Conservation (phyloP, 805 yeast species). For the Candida quercuum region DNA sequence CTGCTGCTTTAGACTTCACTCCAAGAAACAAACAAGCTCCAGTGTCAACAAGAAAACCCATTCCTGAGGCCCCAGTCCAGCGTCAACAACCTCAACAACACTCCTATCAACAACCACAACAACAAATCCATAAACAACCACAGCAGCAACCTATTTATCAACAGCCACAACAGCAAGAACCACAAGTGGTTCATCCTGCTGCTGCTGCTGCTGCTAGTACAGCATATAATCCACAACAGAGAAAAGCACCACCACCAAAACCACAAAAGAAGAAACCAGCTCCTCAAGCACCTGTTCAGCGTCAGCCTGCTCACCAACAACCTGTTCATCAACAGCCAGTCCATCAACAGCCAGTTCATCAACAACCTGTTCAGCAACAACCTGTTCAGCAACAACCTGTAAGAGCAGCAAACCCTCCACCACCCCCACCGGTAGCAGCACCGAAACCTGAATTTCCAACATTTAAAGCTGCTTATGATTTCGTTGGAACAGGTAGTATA, state of each 20-base stretch:
- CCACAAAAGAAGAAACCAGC: constrained; percentile 24
- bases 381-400: constrained; percentile 18
- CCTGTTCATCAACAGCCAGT: constrained; percentile 73
- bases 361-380: constrained; percentile 21
- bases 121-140: background rate
- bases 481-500: constrained; percentile 79
- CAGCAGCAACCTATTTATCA: constrained; percentile 4
- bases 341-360: constrained; percentile 24
- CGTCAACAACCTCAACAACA: constrained; percentile 13
- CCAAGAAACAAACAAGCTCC: constrained; percentile 19
- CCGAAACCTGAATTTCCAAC: constrained; percentile 67
- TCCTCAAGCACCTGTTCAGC: constrained; percentile 29
- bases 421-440: constrained; percentile 69
- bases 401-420: constrained; percentile 62
- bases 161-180: constrained; percentile 5
- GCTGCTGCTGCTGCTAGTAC: constrained; percentile 35
- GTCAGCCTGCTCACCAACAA: constrained; percentile 36
- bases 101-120: constrained; percentile 1
- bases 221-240: constrained; percentile 25
- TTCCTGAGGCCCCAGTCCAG: constrained; percentile 25
- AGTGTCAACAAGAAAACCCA: constrained; percentile 16
- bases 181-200: constrained; percentile 27
- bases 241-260: constrained; percentile 22
- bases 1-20: constrained; percentile 23
- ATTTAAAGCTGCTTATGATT: constrained; percentile 82